Percentiles rank a stretch among this genome's conserved stretches.
Conservation (phyloP, 768 basidiomycete genomes). For the Clitopilus hobsonii region DNA sequence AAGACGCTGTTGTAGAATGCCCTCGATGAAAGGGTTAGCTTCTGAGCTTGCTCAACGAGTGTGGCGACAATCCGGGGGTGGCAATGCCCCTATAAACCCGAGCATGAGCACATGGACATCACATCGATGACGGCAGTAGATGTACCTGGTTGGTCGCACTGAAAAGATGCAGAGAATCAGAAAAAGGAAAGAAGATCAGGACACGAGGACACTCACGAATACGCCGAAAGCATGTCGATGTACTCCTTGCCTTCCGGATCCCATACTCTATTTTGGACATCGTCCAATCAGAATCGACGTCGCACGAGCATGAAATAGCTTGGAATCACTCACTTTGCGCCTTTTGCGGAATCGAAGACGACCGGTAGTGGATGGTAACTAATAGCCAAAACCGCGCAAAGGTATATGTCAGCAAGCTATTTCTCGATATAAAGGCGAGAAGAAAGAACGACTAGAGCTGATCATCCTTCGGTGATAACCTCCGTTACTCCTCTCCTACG, state of each 20-base stretch:
- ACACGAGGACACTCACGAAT: constrained; percentile 63
- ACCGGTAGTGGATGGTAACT: constrained; percentile 96
- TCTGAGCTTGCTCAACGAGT: constrained; percentile 79
- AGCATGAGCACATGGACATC: neutral
- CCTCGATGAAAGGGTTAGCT: constrained; percentile 88
- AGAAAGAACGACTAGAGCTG: constrained; percentile 12
- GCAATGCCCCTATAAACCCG: constrained; percentile 69
- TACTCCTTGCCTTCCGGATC: constrained; percentile 94
- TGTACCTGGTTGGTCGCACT: constrained; percentile 86
- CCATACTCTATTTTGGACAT: constrained; percentile 67
- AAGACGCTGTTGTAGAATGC: constrained; percentile 96
- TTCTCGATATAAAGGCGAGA: constrained; percentile 16
- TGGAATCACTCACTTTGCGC: constrained; percentile 71
- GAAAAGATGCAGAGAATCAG: constrained; percentile 1
- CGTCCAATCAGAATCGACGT: constrained; percentile 11
- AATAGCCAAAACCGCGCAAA: constrained; percentile 40
- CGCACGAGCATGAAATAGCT: constrained; percentile 26
- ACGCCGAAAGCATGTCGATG: constrained; percentile 97
- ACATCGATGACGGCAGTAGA: constrained; percentile 10
- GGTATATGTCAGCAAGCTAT: constrained; percentile 19
- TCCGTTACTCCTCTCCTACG: constrained; percentile 9
- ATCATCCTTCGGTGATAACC: neutral
- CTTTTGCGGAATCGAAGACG: constrained; percentile 87
- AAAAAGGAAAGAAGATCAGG: constrained; percentile 1
- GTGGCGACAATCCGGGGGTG: constrained; percentile 84